phyloP scores from a whole-genome alignment of 2,329 filamentous ascomycete species.

The Chrysoporthe cubensis region DNA sequence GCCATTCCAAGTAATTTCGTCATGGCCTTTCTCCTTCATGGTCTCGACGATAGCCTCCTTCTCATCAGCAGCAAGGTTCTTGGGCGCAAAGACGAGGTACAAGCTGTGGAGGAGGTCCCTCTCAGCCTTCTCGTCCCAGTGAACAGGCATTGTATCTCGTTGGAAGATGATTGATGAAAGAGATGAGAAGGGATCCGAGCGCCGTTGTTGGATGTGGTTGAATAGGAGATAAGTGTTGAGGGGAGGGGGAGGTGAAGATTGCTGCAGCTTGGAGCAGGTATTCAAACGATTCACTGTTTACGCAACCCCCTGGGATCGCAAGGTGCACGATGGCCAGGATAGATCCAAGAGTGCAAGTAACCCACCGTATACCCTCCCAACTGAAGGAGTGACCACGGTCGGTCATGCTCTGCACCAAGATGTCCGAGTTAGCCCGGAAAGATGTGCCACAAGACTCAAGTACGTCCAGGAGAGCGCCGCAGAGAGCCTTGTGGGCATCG shows the following conservation, averaged over 20 bases:
- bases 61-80: background rate
- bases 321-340: background rate
- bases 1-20: background rate
- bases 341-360: background rate
- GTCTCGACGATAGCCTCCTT: background rate
- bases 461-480: constrained; percentile 29
- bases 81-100: background rate
- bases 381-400: constrained; percentile 41
- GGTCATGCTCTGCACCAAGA: constrained; percentile 41
- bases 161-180: background rate
- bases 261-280: background rate
- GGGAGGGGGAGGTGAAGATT: background rate
- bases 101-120: constrained; percentile 1
- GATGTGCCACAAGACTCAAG: constrained; percentile 20
- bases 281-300: background rate
- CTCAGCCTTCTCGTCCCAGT: background rate
- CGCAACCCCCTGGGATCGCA: background rate
- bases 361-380: constrained; percentile 52
- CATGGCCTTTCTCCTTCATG: background rate
- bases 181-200: background rate
- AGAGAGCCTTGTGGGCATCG: constrained; percentile 32
- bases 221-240: background rate
- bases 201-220: background rate
- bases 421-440: constrained; percentile 35
- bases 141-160: background rate